Base-by-base conservation (phyloP, 176 grass and related monocot genomes). In the Saccharum spontaneum region DNA sequence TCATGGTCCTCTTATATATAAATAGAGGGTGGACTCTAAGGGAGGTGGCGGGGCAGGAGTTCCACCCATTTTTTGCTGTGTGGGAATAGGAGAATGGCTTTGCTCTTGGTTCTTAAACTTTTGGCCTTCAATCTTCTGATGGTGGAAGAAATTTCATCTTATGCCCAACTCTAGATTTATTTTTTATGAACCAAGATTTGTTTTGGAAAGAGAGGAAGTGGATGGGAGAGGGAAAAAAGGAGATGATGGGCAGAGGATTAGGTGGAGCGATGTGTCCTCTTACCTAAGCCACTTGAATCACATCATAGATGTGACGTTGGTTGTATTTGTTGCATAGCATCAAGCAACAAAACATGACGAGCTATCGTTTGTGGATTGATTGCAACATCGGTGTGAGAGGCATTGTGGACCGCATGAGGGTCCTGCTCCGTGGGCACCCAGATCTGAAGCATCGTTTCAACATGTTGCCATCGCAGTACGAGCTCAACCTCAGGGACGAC, bases 61-160 rank as follows among this genome's bases (percentile, higher is more conserved):
- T 18, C 46, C 20, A 10, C 1, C 83, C 83, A 77, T 85, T 77
- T 89, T 46, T 46, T 86, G 39, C 78, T 77, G 43, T 18, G 6
- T 55, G 18, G 52, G 18, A 55, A 55, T 20, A 55, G 52, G 7
- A 55, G 52, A 55, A 55, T 55, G 6, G 52, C 6, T 55, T 55
- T 55, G 52, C 52, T 22, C 52, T 22, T 55, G 6, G 52, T 55
- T 55, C 52, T 22, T 55, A 55, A 20, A 55, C 52, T 55, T 55
- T 55, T 55, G 6, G 52, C 7, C 17, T 55, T 55, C 7, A 8
- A 20, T 6, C 17, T 22, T 55, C 8, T 22, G 6, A 55, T 20
- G 18, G 6, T 55, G 52, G 4, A 13, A 52, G 49, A 7, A 52
- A 17, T 17, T 52, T 52, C 45, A 46, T 49, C 46, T 1, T 50